These are phyloP conservation scores for Alternaria tenuissima DNA, from an alignment of 2,329 filamentous ascomycete species.

Conservation along the genomic window DNA sequence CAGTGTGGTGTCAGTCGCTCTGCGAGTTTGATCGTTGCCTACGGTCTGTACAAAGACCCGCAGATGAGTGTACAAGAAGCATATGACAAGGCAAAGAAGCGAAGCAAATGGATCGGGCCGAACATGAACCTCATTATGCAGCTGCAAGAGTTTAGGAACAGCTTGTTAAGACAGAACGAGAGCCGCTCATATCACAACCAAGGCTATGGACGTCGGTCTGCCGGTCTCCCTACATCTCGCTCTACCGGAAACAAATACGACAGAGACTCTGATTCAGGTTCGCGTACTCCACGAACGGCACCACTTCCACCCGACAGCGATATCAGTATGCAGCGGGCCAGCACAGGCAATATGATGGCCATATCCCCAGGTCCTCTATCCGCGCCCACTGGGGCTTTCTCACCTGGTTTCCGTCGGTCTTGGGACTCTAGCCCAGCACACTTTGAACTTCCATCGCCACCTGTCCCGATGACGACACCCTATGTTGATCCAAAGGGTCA, in stretches of 20 bases:
- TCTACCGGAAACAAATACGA: conserved; percentile 44
- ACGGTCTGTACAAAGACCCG: conserved; percentile 81
- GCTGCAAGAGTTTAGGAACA: conserved; percentile 76
- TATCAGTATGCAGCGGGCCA: conserved; percentile 53
- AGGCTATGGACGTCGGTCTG: conserved; percentile 44
- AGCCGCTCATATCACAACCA: conserved; percentile 43
- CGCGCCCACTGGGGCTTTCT: conserved; percentile 49
- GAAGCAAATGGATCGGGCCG: conserved; percentile 86
- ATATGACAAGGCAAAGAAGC: conserved; percentile 80
- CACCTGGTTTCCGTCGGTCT: conserved; percentile 50
- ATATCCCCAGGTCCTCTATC: conserved; percentile 55
- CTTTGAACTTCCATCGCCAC: conserved; percentile 43
- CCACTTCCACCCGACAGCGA: conserved; percentile 60
- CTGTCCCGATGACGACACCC: conserved; percentile 39
- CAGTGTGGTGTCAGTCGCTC: conserved; percentile 87
- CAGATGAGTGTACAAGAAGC: conserved; percentile 81
- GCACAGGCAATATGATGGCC: conserved; percentile 52
- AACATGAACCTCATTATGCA: conserved; percentile 95
- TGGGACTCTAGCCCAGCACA: conserved; percentile 51
- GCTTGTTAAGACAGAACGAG: conserved; percentile 51
- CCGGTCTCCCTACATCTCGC: conserved; percentile 37
- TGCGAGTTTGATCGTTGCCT: conserved; percentile 85
- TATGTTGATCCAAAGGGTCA: conserved; percentile 51
- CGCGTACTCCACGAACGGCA: conserved; percentile 49
- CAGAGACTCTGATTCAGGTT: conserved; percentile 38